phyloP scores from a whole-genome alignment of 305 asterid species.

The Caryopteris hybrid region DNA sequence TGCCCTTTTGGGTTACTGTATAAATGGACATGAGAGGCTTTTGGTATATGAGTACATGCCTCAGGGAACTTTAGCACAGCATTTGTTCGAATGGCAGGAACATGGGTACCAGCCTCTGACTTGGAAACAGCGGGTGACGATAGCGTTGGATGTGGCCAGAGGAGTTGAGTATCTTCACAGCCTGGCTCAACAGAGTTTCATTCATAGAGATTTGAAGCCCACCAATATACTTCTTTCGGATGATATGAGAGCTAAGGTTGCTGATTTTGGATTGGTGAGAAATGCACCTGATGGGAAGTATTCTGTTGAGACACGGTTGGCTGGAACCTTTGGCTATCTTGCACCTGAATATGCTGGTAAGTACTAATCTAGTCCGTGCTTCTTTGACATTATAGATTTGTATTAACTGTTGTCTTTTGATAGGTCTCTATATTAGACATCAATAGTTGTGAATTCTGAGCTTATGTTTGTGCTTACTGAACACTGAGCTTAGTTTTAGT shows the following conservation, averaged over 20 bases:
- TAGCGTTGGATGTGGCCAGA: slow-evolving; percentile 86
- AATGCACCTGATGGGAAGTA: slow-evolving; percentile 93
- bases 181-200: slow-evolving; percentile 89
- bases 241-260: slow-evolving; percentile 97
- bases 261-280: slow-evolving; percentile 88
- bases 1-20: slow-evolving; percentile 84
- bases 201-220: slow-evolving; percentile 89
- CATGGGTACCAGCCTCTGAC: slow-evolving; percentile 51
- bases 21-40: slow-evolving; percentile 86
- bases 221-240: slow-evolving; percentile 88
- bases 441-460: not conserved
- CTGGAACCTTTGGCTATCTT: slow-evolving; percentile 92
- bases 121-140: slow-evolving; percentile 86
- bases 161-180: slow-evolving; percentile 95
- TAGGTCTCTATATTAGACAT: no score
- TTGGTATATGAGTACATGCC: slow-evolving; percentile 96
- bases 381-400: not conserved
- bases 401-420: not conserved
- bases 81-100: slow-evolving; percentile 72
- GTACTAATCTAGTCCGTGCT: not conserved
- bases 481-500: not conserved
- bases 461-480: not conserved
- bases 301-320: slow-evolving; percentile 88
- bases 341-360: slow-evolving; percentile 97
- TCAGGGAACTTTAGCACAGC: slow-evolving; percentile 79